A percentile compares a stretch with the other conserved stretches of the same genome.
Evolutionary conservation across 768 basidiomycete genomes (phyloP).

Genomic region (Candolleomyces aberdarensis): DNA sequence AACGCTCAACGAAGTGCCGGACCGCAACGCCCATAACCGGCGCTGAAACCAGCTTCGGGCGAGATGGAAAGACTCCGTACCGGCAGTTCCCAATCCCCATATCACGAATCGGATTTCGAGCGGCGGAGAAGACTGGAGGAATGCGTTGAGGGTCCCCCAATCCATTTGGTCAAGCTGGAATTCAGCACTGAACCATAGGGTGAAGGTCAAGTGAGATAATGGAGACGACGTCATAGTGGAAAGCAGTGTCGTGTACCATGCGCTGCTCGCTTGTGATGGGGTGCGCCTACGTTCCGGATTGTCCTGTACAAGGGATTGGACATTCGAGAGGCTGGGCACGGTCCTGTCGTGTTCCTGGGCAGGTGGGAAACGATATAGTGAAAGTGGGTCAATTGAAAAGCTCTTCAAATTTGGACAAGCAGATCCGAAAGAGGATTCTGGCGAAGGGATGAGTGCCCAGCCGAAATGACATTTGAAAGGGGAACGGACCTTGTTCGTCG

Average conservation of each 20-base stretch:
- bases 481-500: too few relatives aligned
- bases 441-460: too few relatives aligned
- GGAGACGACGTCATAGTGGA: slow-evolving; percentile 21
- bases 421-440: neutral
- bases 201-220: slow-evolving; percentile 10
- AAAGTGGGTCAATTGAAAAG: neutral
- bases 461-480: too few relatives aligned
- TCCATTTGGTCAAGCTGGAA: slow-evolving; percentile 28
- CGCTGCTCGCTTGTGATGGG: neutral
- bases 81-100: neutral
- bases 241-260: slow-evolving; percentile 20
- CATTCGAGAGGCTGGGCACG: neutral
- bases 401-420: neutral
- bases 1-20: neutral
- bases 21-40: neutral
- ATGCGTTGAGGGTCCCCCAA: slow-evolving; percentile 23
- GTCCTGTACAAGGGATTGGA: neutral
- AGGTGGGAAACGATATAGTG: neutral
- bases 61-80: neutral
- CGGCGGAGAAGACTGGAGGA: slow-evolving; percentile 16
- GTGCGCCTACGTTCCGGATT: neutral
- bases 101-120: slow-evolving; percentile 8
- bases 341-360: neutral
- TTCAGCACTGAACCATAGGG: slow-evolving; percentile 32
- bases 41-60: neutral